These are phyloP conservation scores for Fusarium luffae DNA, from an alignment of 2,329 filamentous ascomycete species.

Conservation along the genomic window DNA sequence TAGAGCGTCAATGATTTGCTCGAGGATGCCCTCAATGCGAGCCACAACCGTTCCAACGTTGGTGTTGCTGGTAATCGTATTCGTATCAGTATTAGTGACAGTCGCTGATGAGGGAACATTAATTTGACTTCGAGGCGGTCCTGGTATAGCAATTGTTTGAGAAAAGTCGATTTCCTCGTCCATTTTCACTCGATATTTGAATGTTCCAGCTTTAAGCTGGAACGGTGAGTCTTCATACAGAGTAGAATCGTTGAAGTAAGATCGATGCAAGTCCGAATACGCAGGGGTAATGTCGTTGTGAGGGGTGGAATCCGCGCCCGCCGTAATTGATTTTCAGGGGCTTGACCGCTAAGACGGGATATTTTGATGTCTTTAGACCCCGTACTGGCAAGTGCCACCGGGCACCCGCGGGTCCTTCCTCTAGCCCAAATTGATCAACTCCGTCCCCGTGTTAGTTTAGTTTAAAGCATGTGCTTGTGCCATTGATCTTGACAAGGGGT, in stretches of 20 bases:
- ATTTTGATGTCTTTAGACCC: neutral
- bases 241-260: neutral
- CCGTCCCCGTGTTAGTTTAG: conserved; percentile 20
- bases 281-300: conserved; percentile 6
- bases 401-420: conserved; percentile 17
- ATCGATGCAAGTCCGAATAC: conserved; percentile 18
- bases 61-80: conserved; percentile 29
- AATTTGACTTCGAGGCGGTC: conserved; percentile 12
- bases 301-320: conserved; percentile 5
- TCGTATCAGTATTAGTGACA: conserved; percentile 34
- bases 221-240: neutral
- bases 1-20: conserved; percentile 46
- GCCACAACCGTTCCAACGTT: conserved; percentile 45
- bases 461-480: conserved; percentile 37
- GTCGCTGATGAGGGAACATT: conserved; percentile 1
- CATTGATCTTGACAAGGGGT: neutral
- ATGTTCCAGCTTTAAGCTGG: neutral
- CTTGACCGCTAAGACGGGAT: conserved; percentile 37
- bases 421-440: conserved; percentile 3
- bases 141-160: conserved; percentile 19
- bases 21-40: conserved; percentile 53
- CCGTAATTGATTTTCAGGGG: conserved; percentile 26
- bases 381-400: conserved; percentile 27
- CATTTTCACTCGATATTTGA: neutral
- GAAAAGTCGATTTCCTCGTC: conserved; percentile 1